These are phyloP conservation scores for Pseudopithomyces chartarum DNA, from an alignment of 2,329 filamentous ascomycete species.

Conservation along the genomic window DNA sequence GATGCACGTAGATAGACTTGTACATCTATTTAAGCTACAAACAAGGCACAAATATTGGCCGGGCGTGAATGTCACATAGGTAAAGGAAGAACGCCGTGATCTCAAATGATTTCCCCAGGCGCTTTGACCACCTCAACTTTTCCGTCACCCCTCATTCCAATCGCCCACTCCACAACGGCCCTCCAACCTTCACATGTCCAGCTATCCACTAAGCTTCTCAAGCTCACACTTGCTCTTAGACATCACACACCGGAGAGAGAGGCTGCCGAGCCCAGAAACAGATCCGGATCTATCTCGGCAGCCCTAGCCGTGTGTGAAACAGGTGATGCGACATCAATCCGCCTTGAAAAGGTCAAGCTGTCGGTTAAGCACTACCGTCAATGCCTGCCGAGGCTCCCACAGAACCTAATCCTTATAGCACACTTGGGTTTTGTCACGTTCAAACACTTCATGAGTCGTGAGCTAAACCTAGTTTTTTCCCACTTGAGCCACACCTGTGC, in stretches of 20 bases:
- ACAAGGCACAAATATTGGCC: no score
- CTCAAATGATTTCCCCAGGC: not conserved
- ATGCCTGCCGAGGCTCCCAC: constrained; percentile 3
- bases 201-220: not conserved
- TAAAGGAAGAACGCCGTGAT: no score
- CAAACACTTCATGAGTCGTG: constrained; percentile 18
- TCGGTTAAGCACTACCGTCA: constrained; percentile 25
- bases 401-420: constrained; percentile 2
- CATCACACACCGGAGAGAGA: constrained; percentile 24
- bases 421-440: constrained; percentile 11
- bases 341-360: constrained; percentile 23
- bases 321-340: constrained; percentile 31
- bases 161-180: not conserved
- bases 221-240: constrained; percentile 9
- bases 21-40: no score
- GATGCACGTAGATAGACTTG: no score
- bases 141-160: not conserved
- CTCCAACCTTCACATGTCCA: not conserved
- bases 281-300: constrained; percentile 23
- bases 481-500: not conserved
- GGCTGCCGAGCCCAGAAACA: constrained; percentile 23
- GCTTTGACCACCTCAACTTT: not conserved
- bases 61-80: no score
- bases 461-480: constrained; percentile 10
- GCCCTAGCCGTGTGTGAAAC: constrained; percentile 32